Evolutionary conservation across 2,329 filamentous ascomycete genomes (phyloP).

Genomic region (Trichoderma sp.): DNA sequence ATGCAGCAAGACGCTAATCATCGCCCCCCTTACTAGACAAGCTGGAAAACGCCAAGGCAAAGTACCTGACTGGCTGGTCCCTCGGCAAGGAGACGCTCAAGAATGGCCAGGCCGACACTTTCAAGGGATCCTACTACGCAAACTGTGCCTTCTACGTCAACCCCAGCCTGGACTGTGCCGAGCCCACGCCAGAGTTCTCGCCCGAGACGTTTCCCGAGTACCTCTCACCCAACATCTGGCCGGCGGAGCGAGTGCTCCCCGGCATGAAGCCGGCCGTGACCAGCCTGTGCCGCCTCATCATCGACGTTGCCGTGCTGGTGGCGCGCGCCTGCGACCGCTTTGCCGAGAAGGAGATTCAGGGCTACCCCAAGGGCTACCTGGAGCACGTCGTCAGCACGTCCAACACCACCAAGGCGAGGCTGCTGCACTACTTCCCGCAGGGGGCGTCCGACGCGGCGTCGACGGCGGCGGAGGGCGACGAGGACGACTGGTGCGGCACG

Average conservation of each 20-base stretch:
- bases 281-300: slow-evolving; percentile 78
- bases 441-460: slow-evolving; percentile 38
- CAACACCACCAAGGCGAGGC: slow-evolving; percentile 84
- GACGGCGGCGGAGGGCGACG: slow-evolving; percentile 48
- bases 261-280: slow-evolving; percentile 76
- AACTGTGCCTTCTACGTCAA: slow-evolving; percentile 80
- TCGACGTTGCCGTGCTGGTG: slow-evolving; percentile 86
- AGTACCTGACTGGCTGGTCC: slow-evolving; percentile 76
- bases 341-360: slow-evolving; percentile 75
- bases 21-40: slow-evolving; percentile 45
- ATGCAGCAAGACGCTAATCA: neutral
- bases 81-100: slow-evolving; percentile 81
- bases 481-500: slow-evolving; percentile 94
- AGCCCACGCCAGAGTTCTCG: slow-evolving; percentile 62
- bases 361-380: slow-evolving; percentile 77
- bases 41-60: slow-evolving; percentile 62
- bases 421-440: slow-evolving; percentile 90
- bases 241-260: slow-evolving; percentile 66
- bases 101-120: slow-evolving; percentile 75
- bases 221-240: slow-evolving; percentile 89
- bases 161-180: slow-evolving; percentile 62
- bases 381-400: slow-evolving; percentile 86
- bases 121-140: slow-evolving; percentile 83
- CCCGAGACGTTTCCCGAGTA: slow-evolving; percentile 79
- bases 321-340: slow-evolving; percentile 89